Evolutionary conservation across 108 stramenopile species (phyloP), one percentile per base, ranked within the genome.

Genomic region (Cylindrotheca closterium): DNA sequence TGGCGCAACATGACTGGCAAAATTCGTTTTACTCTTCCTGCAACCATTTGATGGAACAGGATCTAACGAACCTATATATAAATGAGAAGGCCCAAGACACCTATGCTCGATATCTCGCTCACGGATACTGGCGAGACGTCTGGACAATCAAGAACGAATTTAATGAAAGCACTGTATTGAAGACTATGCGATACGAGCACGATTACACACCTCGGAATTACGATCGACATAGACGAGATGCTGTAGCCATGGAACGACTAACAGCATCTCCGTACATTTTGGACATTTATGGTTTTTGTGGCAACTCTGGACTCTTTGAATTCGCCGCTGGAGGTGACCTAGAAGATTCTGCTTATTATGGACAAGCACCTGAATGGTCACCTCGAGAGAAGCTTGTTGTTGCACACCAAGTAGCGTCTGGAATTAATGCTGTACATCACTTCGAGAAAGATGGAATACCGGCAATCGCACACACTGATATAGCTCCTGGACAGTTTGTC

Each of bases 251-350:
- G 86, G 89, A 91, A 37, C 79, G 84, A 25, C 54, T 90, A 53
- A 80, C 86, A 12, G 65, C 75, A 37, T 77, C 77, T 28, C 68
- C 70, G 22, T 77, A 71, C 22, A 79, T 91, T 37, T 71, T 90
- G 58, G 62, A 94, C 49, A 83, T 94, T 7, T 88, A 91, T 47
- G 86, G 80, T 22, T 83, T 74, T 51, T 94, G 92, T 67, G 84
- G 78, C 1, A 85, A 75, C 56, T 78, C 86, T 4, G 86, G 77
- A 10, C 31, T 80, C 5, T 81, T 75, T 60, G 83, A 89, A 59
- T 89, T 46, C 71, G 78, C 85, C 15, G 54, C 58, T 22, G 83
- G 81, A 15, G 88, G 88, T 3, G 48, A 48, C 50, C 57, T 84
- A 7, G 55, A 65, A n/a, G 64, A 73, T 3, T 58, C 52, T 48